Evolutionary conservation across 2,329 filamentous ascomycete species (phyloP).

Genomic region (Colletotrichum sp.): DNA sequence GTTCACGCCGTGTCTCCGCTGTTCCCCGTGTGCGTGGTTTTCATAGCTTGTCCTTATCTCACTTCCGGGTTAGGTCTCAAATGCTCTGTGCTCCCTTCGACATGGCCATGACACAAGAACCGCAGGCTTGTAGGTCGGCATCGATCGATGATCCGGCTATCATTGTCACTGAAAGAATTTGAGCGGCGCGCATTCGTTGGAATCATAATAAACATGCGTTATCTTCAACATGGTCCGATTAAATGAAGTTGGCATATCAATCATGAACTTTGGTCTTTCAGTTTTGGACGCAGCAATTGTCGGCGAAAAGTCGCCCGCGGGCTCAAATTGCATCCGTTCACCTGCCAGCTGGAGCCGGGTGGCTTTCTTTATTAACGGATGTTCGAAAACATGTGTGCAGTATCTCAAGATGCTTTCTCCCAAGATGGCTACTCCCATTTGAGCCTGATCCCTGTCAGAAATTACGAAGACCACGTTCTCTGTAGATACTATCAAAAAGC

Average conservation of each 20-base stretch:
- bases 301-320: neutral
- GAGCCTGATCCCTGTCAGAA: neutral
- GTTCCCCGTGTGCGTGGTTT: neutral
- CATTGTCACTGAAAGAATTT: fast-evolving
- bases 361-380: too few species aligned
- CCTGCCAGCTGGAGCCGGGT: neutral
- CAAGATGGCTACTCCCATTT: neutral
- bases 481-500: too few species aligned
- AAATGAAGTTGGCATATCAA: neutral
- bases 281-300: neutral
- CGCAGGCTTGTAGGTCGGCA: fast-evolving
- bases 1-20: neutral
- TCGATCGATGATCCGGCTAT: neutral
- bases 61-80: neutral
- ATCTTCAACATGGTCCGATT: neutral
- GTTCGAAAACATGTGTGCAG: too few species aligned
- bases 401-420: neutral
- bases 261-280: neutral
- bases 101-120: neutral
- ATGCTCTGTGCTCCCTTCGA: neutral
- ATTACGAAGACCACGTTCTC: too few species aligned
- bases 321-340: neutral
- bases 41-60: fast-evolving
- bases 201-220: fast-evolving
- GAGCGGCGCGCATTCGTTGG: neutral